Percentiles rank a stretch among this genome's conserved stretches.
Evolutionary conservation across 2,329 filamentous ascomycete genomes (phyloP).

Genomic region (Nectriaceae sp.): DNA sequence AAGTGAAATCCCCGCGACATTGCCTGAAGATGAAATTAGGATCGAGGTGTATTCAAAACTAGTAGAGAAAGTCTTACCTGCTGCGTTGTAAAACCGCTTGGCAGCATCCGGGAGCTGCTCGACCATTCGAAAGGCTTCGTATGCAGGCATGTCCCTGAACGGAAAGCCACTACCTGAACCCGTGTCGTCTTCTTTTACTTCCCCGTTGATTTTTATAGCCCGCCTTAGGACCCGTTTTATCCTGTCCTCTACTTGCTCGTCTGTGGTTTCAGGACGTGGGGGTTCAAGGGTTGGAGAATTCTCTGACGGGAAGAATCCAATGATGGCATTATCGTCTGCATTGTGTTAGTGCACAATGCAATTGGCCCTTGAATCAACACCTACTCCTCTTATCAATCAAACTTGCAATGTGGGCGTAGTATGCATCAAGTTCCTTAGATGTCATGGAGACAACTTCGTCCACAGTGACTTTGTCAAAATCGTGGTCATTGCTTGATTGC

Average conservation of each 20-base stretch:
- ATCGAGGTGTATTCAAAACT: background rate
- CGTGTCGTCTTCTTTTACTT: conserved; percentile 6
- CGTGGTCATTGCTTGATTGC: conserved; percentile 9
- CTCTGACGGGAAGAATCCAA: conserved; percentile 39
- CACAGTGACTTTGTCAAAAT: conserved; percentile 59
- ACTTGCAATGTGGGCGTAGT: conserved; percentile 51
- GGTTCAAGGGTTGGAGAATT: conserved; percentile 16
- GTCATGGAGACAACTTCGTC: conserved; percentile 64
- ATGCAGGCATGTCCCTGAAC: conserved; percentile 13
- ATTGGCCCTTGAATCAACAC: background rate
- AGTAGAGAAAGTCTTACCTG: conserved; percentile 27
- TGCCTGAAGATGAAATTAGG: conserved; percentile 25
- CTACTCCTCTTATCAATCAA: conserved; percentile 36
- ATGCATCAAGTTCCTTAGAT: conserved; percentile 62
- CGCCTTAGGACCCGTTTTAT: conserved; percentile 22
- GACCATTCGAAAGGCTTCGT: conserved; percentile 34
- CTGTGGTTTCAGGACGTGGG: conserved; percentile 21
- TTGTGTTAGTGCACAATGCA: conserved; percentile 8
- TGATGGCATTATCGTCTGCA: conserved; percentile 30
- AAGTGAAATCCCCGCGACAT: conserved; percentile 35
- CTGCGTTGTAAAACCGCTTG: conserved; percentile 33
- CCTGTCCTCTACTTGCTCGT: conserved; percentile 27
- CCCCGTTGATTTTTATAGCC: conserved; percentile 11
- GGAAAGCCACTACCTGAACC: conserved; percentile 4
- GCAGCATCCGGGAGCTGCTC: conserved; percentile 35